phyloP scores from a whole-genome alignment of 1,139 yeast species.

The Yamadazyma pseudoaaseri region DNA sequence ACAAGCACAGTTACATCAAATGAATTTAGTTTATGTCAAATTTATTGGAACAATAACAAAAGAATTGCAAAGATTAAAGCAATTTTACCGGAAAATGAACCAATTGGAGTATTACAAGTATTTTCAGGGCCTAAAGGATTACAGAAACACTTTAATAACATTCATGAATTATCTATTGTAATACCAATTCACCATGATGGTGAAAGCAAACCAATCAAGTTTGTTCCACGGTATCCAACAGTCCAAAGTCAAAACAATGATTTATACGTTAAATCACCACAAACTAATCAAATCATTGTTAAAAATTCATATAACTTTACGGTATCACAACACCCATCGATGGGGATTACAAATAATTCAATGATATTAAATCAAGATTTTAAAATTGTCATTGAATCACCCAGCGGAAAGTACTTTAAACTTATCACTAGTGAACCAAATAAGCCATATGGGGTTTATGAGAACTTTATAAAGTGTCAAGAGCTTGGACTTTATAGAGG shows the following conservation, averaged over 20 bases:
- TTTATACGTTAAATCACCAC: conserved; percentile 82
- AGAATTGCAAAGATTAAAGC: conserved; percentile 81
- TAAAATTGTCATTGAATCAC: conserved; percentile 74
- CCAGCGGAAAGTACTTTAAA: conserved; percentile 75
- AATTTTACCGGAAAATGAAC: conserved; percentile 63
- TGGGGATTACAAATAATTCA: conserved; percentile 42
- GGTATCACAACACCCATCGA: conserved; percentile 62
- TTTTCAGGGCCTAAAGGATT: conserved; percentile 71
- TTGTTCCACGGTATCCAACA: conserved; percentile 74
- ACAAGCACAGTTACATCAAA: conserved; percentile 52
- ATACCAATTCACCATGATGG: conserved; percentile 81
- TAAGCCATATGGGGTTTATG: conserved; percentile 56
- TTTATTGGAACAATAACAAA: conserved; percentile 63
- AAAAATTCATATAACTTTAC: conserved; percentile 65
- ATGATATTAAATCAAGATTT: conserved; percentile 42
- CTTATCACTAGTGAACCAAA: conserved; percentile 48
- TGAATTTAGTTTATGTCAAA: conserved; percentile 69
- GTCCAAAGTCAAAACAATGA: conserved; percentile 70
- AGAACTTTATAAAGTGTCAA: conserved; percentile 53
- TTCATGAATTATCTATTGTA: conserved; percentile 71
- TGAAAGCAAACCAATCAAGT: conserved; percentile 49
- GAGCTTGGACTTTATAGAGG: conserved; percentile 85
- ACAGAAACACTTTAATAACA: conserved; percentile 56
- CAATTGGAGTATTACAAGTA: conserved; percentile 72
- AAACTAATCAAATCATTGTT: conserved; percentile 57